Percentiles rank a stretch among this genome's conserved stretches.
Evolutionary conservation across 2,329 filamentous ascomycete species (phyloP).

Genomic region (Apiospora hydei): DNA sequence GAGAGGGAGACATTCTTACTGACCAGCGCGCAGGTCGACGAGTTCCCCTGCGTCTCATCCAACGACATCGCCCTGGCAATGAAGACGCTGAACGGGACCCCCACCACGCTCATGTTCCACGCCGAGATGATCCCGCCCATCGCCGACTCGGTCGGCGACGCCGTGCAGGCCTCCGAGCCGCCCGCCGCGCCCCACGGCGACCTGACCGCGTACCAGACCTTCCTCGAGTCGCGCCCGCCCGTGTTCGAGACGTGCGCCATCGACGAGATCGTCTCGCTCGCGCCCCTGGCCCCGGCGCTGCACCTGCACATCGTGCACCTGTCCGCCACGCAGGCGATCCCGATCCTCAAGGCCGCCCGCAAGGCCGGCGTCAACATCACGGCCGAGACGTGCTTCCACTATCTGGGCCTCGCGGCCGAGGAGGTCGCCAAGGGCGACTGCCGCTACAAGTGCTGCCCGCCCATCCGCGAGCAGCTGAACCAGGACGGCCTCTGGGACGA

Average conservation of each 20-base stretch:
- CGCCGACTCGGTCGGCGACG: conserved; percentile 78
- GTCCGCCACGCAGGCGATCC: conserved; percentile 87
- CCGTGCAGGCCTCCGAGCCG: conserved; percentile 72
- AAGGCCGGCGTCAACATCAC: conserved; percentile 82
- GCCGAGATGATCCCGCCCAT: conserved; percentile 97
- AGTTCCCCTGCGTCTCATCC: conserved; percentile 91
- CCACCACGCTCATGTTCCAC: conserved; percentile 98
- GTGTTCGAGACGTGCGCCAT: conserved; percentile 92
- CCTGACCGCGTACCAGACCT: conserved; percentile 83
- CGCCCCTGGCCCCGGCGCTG: conserved; percentile 79
- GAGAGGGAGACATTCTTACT: neutral
- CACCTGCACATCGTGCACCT: conserved; percentile 94
- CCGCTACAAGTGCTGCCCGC: conserved; percentile 93
- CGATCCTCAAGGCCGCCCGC: conserved; percentile 77
- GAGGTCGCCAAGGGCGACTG: conserved; percentile 85
- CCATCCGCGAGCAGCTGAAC: conserved; percentile 82
- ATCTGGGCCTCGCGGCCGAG: conserved; percentile 84
- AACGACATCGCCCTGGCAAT: conserved; percentile 82
- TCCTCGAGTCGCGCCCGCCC: conserved; percentile 88
- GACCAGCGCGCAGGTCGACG: conserved; percentile 74
- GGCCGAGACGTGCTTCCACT: conserved; percentile 96
- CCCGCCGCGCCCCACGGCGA: conserved; percentile 76
- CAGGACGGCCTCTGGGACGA: conserved; percentile 89
- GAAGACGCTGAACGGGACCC: conserved; percentile 76
- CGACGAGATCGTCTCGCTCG: conserved; percentile 82